Evolutionary conservation across 257 asterid genomes (phyloP).

Genomic region (Ilex aquifolium): DNA sequence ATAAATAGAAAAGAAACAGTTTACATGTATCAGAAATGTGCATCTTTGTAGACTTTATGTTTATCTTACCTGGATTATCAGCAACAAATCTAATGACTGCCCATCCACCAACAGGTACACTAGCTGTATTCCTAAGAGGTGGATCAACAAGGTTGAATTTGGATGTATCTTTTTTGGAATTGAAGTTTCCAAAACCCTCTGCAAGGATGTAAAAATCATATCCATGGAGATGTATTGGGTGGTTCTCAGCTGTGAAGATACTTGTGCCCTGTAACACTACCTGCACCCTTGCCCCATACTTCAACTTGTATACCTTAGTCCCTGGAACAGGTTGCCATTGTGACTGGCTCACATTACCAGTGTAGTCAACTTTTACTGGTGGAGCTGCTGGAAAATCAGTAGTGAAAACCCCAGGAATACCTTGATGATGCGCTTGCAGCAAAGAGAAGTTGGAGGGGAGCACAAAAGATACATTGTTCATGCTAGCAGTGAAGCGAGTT

Average conservation of each 20-base stretch:
- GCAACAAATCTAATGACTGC: slow-evolving; percentile 85
- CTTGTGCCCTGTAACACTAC: slow-evolving; percentile 83
- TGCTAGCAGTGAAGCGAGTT: slow-evolving; percentile 79
- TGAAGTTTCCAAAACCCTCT: slow-evolving; percentile 86
- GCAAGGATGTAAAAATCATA: slow-evolving; percentile 75
- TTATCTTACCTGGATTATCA: slow-evolving; percentile 79
- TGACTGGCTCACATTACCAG: slow-evolving; percentile 78
- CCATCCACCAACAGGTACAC: slow-evolving; percentile 90
- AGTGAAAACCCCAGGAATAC: slow-evolving; percentile 77
- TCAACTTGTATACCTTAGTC: slow-evolving; percentile 55
- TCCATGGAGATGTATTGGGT: slow-evolving; percentile 94
- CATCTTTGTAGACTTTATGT: neutral
- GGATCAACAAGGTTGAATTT: slow-evolving; percentile 82
- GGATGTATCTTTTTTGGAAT: slow-evolving; percentile 45
- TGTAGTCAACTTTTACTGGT: slow-evolving; percentile 59
- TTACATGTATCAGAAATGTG: neutral
- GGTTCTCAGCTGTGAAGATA: slow-evolving; percentile 72
- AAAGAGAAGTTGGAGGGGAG: slow-evolving; percentile 73
- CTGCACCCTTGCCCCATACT: slow-evolving; percentile 68
- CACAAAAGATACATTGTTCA: slow-evolving; percentile 80
- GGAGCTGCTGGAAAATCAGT: slow-evolving; percentile 73
- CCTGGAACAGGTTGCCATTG: slow-evolving; percentile 69
- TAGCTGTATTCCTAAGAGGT: slow-evolving; percentile 70
- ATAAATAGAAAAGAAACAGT: neutral
- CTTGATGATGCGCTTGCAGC: slow-evolving; percentile 70